These are phyloP conservation scores for Saccharomyces cerevisiae DNA, from an alignment of 805 yeast species.

Conservation along the genomic window DNA sequence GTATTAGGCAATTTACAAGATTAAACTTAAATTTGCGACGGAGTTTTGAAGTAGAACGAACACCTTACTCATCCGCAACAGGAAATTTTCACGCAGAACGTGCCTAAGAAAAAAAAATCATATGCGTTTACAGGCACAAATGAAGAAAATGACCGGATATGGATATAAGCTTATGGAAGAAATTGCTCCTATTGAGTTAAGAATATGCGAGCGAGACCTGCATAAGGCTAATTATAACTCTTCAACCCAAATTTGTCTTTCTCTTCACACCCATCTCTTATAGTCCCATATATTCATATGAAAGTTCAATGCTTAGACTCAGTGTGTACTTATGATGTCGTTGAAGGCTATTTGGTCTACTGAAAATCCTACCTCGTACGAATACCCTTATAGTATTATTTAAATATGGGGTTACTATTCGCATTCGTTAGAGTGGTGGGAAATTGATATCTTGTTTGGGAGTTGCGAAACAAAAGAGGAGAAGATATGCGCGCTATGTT, in stretches of 20 bases:
- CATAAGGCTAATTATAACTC: neutral
- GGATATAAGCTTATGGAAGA: neutral
- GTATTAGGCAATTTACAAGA: neutral
- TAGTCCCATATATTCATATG: neutral
- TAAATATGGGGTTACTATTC: neutral
- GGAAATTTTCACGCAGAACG: neutral
- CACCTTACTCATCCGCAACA: neutral
- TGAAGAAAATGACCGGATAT: neutral
- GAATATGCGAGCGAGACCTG: neutral
- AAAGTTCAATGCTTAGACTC: too few relatives aligned
- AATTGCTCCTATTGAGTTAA: neutral
- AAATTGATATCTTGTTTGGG: neutral
- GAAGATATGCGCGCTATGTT: neutral
- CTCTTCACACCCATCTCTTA: neutral
- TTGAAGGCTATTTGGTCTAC: too few relatives aligned
- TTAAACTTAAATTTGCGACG: neutral
- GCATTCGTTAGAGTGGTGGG: neutral
- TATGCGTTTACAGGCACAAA: neutral
- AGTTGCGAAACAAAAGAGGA: neutral
- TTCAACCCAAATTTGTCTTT: neutral
- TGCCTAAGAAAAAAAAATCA: neutral
- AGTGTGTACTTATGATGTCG: neutral
- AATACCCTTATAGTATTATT: too few relatives aligned
- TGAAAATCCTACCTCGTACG: too few relatives aligned
- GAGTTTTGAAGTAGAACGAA: neutral